Conservation (phyloP, 192 early-diverging fungal genomes). For the Chytriomyces sp. region DNA sequence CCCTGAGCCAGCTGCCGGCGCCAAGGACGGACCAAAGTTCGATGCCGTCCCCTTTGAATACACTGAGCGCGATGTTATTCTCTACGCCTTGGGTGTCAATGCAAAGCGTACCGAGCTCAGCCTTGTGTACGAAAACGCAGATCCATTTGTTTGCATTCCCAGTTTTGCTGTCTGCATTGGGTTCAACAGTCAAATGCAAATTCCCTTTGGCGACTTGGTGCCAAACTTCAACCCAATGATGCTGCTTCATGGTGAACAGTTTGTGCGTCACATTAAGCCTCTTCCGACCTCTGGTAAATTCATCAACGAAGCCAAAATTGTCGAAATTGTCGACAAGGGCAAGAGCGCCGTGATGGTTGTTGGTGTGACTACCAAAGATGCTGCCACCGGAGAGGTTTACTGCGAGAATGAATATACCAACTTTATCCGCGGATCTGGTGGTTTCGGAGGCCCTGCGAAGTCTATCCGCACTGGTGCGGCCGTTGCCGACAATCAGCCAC, state of each 20-base stretch:
- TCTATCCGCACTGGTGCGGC: slow-evolving; percentile 71
- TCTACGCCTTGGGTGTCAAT: slow-evolving; percentile 96
- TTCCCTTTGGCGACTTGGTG: slow-evolving; percentile 74
- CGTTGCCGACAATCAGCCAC: slow-evolving; percentile 78
- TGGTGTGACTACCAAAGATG: slow-evolving; percentile 82
- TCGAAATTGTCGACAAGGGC: slow-evolving; percentile 98
- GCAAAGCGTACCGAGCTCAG: slow-evolving; percentile 82
- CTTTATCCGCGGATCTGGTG: slow-evolving; percentile 92
- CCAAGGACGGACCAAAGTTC: slow-evolving; percentile 44
- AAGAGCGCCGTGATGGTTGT: slow-evolving; percentile 84
- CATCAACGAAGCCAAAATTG: slow-evolving; percentile 72
- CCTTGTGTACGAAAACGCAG: slow-evolving; percentile 91
- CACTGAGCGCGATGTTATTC: slow-evolving; percentile 85
- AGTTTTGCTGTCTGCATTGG: slow-evolving; percentile 90
- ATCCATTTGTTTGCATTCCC: slow-evolving; percentile 84
- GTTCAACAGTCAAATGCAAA: slow-evolving; percentile 68
- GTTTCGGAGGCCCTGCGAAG: slow-evolving; percentile 78
- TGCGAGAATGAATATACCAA: slow-evolving; percentile 88
- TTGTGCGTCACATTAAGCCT: slow-evolving; percentile 82
- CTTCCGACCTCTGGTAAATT: slow-evolving; percentile 86
- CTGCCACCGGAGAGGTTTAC: slow-evolving; percentile 70
- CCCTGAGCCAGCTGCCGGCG: slow-evolving; percentile 36
- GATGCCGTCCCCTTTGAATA: slow-evolving; percentile 69
- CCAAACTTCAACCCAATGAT: slow-evolving; percentile 91
- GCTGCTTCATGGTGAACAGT: slow-evolving; percentile 99